Conservation (phyloP, 768 basidiomycete genomes). For the Calocybe indica region DNA sequence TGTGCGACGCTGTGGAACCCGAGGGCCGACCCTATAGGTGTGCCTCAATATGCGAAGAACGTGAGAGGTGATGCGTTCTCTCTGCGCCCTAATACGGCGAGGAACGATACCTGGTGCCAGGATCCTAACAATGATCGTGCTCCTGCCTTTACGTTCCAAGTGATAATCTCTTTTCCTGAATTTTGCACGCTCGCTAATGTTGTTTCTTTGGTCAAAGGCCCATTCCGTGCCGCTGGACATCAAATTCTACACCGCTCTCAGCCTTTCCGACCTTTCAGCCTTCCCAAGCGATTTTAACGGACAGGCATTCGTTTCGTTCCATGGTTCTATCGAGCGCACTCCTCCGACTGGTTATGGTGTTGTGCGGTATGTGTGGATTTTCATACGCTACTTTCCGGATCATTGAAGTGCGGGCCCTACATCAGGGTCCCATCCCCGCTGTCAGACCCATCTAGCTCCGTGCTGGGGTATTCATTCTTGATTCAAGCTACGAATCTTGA, state of each 20-base stretch:
- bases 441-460: background rate
- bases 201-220: conserved; percentile 18
- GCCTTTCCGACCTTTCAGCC: conserved; percentile 4
- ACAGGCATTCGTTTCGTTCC: conserved; percentile 39
- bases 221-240: conserved; percentile 43
- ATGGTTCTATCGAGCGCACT: conserved; percentile 33
- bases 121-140: conserved; percentile 28
- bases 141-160: conserved; percentile 34
- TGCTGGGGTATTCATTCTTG: conserved; percentile 24
- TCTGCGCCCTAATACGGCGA: conserved; percentile 23
- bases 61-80: conserved; percentile 32
- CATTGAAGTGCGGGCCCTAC: background rate
- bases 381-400: background rate
- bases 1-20: conserved; percentile 40
- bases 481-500: conserved; percentile 32
- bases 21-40: conserved; percentile 31
- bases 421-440: conserved; percentile 22
- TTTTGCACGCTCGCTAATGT: background rate
- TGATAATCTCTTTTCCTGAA: conserved; percentile 5
- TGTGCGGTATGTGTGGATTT: conserved; percentile 21
- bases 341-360: conserved; percentile 43
- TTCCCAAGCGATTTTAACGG: conserved; percentile 23
- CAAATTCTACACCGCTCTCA: conserved; percentile 27
- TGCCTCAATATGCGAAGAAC: conserved; percentile 27
- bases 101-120: conserved; percentile 29